phyloP scores from a whole-genome alignment of 1,139 yeast genomes.

The Diutina mesorugosa region DNA sequence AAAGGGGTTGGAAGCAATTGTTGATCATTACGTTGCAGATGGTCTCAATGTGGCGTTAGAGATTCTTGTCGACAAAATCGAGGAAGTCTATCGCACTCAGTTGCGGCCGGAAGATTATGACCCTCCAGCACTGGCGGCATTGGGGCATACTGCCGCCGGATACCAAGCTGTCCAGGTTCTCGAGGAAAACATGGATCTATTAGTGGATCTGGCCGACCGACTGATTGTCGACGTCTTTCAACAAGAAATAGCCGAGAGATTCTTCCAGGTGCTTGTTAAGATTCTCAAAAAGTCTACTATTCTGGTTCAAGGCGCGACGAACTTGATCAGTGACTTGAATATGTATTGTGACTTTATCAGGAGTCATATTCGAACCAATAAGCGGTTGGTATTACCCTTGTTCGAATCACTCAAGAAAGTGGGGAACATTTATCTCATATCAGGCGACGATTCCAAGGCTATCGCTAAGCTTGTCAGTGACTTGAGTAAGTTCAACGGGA shows the following conservation, averaged over 20 bases:
- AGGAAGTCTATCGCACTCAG: conserved; percentile 17
- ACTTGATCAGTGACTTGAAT: conserved; percentile 64
- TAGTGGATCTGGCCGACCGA: conserved; percentile 79
- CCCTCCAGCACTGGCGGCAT: conserved; percentile 10
- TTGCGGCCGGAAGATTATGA: conserved; percentile 22
- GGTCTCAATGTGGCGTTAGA: conserved; percentile 88
- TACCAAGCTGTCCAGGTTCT: conserved; percentile 45
- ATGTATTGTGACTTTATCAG: conserved; percentile 61
- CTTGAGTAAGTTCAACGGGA: conserved; percentile 75
- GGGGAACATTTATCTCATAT: conserved; percentile 71
- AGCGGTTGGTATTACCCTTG: conserved; percentile 59
- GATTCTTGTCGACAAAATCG: conserved; percentile 69
- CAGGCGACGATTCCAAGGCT: conserved; percentile 67
- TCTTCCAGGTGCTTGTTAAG: conserved; percentile 66
- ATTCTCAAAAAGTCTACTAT: conserved; percentile 55
- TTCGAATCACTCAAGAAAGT: conserved; percentile 75
- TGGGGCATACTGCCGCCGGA: conserved; percentile 55
- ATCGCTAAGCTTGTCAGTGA: conserved; percentile 78
- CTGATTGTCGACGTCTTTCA: conserved; percentile 85
- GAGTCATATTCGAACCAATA: conserved; percentile 40
- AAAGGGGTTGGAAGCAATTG: conserved; percentile 62
- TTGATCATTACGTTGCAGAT: conserved; percentile 84
- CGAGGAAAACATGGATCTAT: conserved; percentile 59
- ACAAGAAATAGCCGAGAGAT: conserved; percentile 84
- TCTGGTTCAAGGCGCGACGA: conserved; percentile 74